Evolutionary conservation across 2,329 filamentous ascomycete genomes (phyloP).

Genomic region (Monilinia polystroma): DNA sequence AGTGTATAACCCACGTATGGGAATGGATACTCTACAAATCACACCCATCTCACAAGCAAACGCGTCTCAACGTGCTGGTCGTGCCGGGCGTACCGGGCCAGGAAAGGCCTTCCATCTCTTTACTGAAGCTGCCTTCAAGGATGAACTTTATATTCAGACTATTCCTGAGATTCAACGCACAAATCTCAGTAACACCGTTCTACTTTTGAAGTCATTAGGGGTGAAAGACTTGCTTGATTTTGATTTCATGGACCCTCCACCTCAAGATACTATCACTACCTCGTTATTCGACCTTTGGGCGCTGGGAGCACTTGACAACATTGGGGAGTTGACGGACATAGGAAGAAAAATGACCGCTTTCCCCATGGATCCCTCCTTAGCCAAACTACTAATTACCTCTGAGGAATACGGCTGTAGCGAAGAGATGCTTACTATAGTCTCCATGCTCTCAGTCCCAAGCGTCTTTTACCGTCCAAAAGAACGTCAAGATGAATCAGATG

Average conservation of each 20-base stretch:
- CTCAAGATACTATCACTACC: constrained; percentile 95
- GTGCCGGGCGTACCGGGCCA: constrained; percentile 89
- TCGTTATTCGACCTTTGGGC: constrained; percentile 98
- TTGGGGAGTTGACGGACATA: constrained; percentile 84
- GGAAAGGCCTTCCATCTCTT: constrained; percentile 94
- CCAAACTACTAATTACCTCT: constrained; percentile 90
- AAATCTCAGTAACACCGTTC: constrained; percentile 90
- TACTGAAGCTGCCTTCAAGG: constrained; percentile 91
- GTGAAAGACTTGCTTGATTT: constrained; percentile 95
- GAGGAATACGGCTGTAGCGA: constrained; percentile 90
- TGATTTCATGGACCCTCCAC: constrained; percentile 98
- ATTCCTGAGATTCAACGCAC: constrained; percentile 98
- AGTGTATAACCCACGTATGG: constrained; percentile 98
- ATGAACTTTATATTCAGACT: constrained; percentile 94
- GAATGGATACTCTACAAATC: constrained; percentile 98
- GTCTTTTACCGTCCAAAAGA: constrained; percentile 98
- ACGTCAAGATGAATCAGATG: constrained; percentile 92
- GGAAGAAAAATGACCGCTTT: constrained; percentile 95
- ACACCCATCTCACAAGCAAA: constrained; percentile 98
- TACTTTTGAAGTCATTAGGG: constrained; percentile 90
- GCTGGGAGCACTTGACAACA: constrained; percentile 86
- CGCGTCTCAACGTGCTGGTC: constrained; percentile 86
- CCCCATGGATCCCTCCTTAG: constrained; percentile 94
- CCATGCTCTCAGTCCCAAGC: constrained; percentile 93
- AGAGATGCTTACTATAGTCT: constrained; percentile 97